Percentiles rank a stretch among this genome's conserved stretches.
These are phyloP conservation scores for Murraya paniculata DNA, from an alignment of 345 rosid species.

Conservation along the genomic window DNA sequence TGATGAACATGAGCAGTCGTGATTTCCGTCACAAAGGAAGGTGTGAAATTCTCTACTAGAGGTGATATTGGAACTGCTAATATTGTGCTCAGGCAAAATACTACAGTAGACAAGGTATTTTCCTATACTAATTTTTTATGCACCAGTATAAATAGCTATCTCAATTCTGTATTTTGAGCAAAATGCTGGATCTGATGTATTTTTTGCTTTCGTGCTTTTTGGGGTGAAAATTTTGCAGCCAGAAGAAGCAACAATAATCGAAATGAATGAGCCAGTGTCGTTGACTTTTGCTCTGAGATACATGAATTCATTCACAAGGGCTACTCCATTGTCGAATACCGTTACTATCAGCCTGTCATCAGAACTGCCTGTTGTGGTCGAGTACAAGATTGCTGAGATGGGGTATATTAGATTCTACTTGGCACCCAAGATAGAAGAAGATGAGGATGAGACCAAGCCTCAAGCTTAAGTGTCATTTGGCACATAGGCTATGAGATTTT, in stretches of 20 bases:
- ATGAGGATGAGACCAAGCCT: slow-evolving; percentile 80
- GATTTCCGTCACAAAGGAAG: slow-evolving; percentile 95
- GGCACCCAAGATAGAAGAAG: slow-evolving; percentile 99
- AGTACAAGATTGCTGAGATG: slow-evolving; percentile 99
- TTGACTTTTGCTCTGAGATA: slow-evolving; percentile 92
- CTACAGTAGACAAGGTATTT: slow-evolving; percentile 83
- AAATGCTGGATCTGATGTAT: not conserved
- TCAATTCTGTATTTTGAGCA: not conserved
- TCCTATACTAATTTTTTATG: not conserved
- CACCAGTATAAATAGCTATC: not conserved
- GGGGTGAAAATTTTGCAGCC: slow-evolving; percentile 53
- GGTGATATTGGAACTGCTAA: slow-evolving; percentile 98
- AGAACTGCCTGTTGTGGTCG: slow-evolving; percentile 93
- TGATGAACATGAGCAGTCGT: slow-evolving; percentile 50
- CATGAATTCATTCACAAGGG: slow-evolving; percentile 97
- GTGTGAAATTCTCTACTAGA: slow-evolving; percentile 91
- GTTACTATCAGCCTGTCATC: slow-evolving; percentile 94
- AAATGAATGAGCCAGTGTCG: slow-evolving; percentile 94
- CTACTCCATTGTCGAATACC: slow-evolving; percentile 74
- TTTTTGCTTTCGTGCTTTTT: not conserved
- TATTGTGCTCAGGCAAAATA: slow-evolving; percentile 90
- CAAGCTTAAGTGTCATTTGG: slow-evolving; percentile 1
- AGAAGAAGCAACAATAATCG: slow-evolving; percentile 78
- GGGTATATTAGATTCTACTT: slow-evolving; percentile 88
- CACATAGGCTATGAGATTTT: not conserved